Conservation (phyloP, 805 yeast genomes). For the Nakazawaea peltata region DNA sequence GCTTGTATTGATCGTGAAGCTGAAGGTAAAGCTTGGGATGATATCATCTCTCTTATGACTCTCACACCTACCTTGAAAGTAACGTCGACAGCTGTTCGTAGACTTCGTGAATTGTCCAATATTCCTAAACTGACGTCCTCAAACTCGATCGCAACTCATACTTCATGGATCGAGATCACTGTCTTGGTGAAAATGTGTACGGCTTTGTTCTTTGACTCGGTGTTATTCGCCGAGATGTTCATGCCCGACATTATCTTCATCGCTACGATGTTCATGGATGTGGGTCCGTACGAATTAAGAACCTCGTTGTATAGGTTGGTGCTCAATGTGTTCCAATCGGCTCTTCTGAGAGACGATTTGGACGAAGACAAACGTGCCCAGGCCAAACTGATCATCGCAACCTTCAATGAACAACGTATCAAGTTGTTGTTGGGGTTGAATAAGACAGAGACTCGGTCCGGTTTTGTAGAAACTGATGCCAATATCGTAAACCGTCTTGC, state of each 20-base stretch:
- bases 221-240: constrained; percentile 50
- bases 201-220: constrained; percentile 63
- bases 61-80: constrained; percentile 64
- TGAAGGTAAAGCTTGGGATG: constrained; percentile 64
- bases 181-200: constrained; percentile 58
- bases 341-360: constrained; percentile 48
- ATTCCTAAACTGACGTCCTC: constrained; percentile 31
- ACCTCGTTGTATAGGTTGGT: constrained; percentile 50
- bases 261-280: constrained; percentile 52
- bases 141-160: constrained; percentile 38
- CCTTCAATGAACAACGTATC: constrained; percentile 53
- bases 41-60: constrained; percentile 53
- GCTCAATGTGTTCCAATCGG: constrained; percentile 63
- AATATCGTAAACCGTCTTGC: constrained; percentile 32
- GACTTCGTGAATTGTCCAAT: constrained; percentile 47
- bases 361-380: constrained; percentile 27
- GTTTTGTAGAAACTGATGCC: constrained; percentile 22
- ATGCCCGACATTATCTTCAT: constrained; percentile 67
- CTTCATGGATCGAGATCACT: constrained; percentile 63
- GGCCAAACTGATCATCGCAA: constrained; percentile 38
- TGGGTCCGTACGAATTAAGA: constrained; percentile 48
- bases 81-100: constrained; percentile 53
- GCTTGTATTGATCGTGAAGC: constrained; percentile 72
- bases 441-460: constrained; percentile 35
- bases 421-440: constrained; percentile 65